Evolutionary conservation across 208 protist species (phyloP).

Genomic region (Jaenimonas drosophilae): DNA sequence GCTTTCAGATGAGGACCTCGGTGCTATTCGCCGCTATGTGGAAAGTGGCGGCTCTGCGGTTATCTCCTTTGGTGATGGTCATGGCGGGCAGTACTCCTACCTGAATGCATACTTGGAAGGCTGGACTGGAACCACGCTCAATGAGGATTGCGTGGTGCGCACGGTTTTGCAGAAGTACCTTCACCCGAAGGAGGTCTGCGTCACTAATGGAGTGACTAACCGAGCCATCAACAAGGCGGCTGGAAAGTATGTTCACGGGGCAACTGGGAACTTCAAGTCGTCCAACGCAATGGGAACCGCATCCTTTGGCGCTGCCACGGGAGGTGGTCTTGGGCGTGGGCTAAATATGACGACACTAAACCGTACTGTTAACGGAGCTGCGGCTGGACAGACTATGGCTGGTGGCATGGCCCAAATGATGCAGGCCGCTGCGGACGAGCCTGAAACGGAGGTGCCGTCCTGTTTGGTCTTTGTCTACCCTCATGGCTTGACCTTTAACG

Average conservation of each 20-base stretch:
- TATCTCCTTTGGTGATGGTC: slow-evolving; percentile 88
- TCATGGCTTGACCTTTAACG: slow-evolving; percentile 91
- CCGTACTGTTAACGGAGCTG: slow-evolving; percentile 29
- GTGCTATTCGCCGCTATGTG: slow-evolving; percentile 78
- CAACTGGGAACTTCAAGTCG: slow-evolving; percentile 7
- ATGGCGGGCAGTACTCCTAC: slow-evolving; percentile 78
- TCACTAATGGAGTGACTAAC: slow-evolving; percentile 93
- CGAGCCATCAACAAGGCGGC: slow-evolving; percentile 89
- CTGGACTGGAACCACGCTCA: slow-evolving; percentile 89
- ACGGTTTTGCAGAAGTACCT: slow-evolving; percentile 94
- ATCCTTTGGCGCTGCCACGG: not conserved
- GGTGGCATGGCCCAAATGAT: slow-evolving; percentile 20
- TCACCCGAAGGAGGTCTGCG: slow-evolving; percentile 94
- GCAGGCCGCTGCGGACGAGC: slow-evolving; percentile 14
- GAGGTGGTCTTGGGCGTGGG: slow-evolving; percentile 3
- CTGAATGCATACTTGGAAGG: slow-evolving; percentile 74
- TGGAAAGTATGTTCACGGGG: slow-evolving; percentile 73
- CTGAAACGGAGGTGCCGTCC: slow-evolving; percentile 21
- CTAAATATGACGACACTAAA: slow-evolving; percentile 38
- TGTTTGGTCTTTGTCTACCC: slow-evolving; percentile 92
- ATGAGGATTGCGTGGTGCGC: slow-evolving; percentile 91
- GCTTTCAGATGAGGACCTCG: slow-evolving; percentile 70
- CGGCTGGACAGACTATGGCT: slow-evolving; percentile 23
- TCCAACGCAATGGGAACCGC: no score
- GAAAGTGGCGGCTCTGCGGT: slow-evolving; percentile 87